Base-by-base conservation (phyloP, 2,329 filamentous ascomycete genomes). In the Talaromyces sp. region DNA sequence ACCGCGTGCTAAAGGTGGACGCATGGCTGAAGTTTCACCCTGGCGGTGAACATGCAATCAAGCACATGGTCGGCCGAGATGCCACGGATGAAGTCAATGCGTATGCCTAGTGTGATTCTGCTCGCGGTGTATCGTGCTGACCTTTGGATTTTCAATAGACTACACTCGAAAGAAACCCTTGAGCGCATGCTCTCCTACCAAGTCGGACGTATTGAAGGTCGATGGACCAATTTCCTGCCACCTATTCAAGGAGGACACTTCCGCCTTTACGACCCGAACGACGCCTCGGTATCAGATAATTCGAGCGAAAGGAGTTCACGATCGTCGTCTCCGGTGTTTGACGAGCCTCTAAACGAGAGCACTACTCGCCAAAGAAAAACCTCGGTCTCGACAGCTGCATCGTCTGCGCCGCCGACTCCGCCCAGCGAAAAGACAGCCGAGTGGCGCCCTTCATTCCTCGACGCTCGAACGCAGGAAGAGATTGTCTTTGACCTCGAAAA, bases 41-140 rank as follows among this genome's bases (percentile, higher is more conserved):
- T 13, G 95, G 95, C 61, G 95, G 95, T 68, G 88, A 93, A 69
- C 95, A 92, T 77, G 85, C 93, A 59, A 96, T 99, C 66, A 81
- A 86, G 73, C 95, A 99, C 73, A 95, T 97, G 92, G 85, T 98
- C 63, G 92, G 92, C 64, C 86, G 89, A 77, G 92, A 96, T 85
- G 93, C 92, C 57, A 97, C 93, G 11, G 93, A 97, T 75, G 95
- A 98, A 77, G 88, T 98, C 64, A 91, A 89, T 74, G 91, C 88
- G 91, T 97, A 83, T 57, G 88, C 81, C 55, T 22, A n/a, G 4
- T 8, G 10, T 30, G 17, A 32, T 53, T 33, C 51, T 30, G 6
- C 25, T 19, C 4, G 11, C 25, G 22, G n/a, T 22, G 55, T 22
- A 11, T 47, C 13, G 3, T 22, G n/a, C 44, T 47, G 44, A 47